A percentile compares a stretch with the other conserved stretches of the same genome.
Evolutionary conservation across 2,329 filamentous ascomycete species (phyloP).

Genomic region (Fonsecaea pugnacius): DNA sequence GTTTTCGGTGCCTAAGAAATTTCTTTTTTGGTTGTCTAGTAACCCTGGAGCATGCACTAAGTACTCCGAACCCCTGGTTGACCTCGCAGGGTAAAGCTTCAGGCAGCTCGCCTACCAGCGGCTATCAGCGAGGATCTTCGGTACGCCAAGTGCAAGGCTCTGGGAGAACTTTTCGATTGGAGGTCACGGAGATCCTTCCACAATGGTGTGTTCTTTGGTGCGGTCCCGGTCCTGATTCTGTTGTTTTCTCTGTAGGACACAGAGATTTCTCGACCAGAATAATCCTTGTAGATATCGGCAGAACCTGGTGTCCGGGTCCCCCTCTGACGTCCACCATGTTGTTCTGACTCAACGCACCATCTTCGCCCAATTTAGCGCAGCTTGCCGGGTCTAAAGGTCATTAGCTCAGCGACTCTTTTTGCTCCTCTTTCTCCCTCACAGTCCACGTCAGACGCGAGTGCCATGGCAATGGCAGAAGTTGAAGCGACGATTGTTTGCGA

Average conservation of each 20-base stretch:
- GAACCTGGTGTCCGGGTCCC: neutral
- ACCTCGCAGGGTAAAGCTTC: conserved; percentile 8
- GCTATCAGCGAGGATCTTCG: conserved; percentile 15
- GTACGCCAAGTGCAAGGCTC: conserved; percentile 8
- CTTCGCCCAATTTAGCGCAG: conserved; percentile 4
- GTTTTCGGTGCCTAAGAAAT: conserved; percentile 4
- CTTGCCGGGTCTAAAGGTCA: neutral
- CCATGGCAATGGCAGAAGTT: neutral
- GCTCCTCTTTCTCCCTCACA: neutral
- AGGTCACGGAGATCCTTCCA: neutral
- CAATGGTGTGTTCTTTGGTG: neutral
- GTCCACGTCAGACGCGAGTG: neutral
- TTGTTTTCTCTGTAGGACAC: neutral
- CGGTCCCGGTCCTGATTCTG: neutral
- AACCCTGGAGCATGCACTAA: conserved; percentile 1
- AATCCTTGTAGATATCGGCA: neutral
- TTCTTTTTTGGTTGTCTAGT: conserved; percentile 1
- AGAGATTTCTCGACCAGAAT: neutral
- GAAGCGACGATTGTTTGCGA: neutral
- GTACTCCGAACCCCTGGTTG: conserved; percentile 16
- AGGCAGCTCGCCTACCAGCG: conserved; percentile 14
- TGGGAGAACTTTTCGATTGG: neutral
- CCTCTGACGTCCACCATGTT: neutral
- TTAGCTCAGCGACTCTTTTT: neutral
- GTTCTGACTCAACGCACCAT: neutral